phyloP scores from a whole-genome alignment of 352 stramenopile genomes.

The Phytophthora sansomeana region DNA sequence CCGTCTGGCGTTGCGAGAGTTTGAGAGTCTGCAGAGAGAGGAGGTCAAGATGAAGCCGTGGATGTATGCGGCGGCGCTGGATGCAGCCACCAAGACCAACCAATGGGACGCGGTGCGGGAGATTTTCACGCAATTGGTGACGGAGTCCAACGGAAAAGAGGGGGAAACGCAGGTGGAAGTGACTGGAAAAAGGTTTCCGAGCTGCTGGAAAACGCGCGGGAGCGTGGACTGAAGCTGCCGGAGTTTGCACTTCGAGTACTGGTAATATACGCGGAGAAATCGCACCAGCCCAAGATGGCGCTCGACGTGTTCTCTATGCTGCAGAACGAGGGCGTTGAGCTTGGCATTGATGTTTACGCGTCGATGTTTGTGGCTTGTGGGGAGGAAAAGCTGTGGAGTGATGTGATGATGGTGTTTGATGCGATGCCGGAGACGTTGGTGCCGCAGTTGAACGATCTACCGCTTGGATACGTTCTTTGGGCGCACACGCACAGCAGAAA shows the following conservation, averaged over 20 bases:
- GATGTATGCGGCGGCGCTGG: constrained; percentile 5
- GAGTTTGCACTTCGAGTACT: constrained; percentile 69
- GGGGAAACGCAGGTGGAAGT: background rate
- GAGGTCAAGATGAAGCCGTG: background rate
- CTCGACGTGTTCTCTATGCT: constrained; percentile 52
- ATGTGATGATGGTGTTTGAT: constrained; percentile 55
- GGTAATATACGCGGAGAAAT: constrained; percentile 62
- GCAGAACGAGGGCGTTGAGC: constrained; percentile 43
- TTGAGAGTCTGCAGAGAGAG: background rate
- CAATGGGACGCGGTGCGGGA: background rate
- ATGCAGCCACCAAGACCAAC: constrained; percentile 11
- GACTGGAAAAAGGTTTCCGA: constrained; percentile 21
- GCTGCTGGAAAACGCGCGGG: constrained; percentile 55
- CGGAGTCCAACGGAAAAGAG: background rate
- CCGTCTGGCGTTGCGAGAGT: background rate
- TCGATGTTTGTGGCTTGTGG: constrained; percentile 68
- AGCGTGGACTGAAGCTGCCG: constrained; percentile 53
- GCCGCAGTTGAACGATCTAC: constrained; percentile 41
- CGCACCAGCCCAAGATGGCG: constrained; percentile 51
- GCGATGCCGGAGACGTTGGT: constrained; percentile 47
- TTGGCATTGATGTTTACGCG: constrained; percentile 64
- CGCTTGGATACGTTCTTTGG: constrained; percentile 56
- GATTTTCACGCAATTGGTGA: constrained; percentile 7
- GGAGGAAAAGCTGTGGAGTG: constrained; percentile 60
- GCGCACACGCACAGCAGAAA: constrained; percentile 53